Evolutionary conservation across 805 yeast genomes (phyloP).

Genomic region (Lipomyces sp.): DNA sequence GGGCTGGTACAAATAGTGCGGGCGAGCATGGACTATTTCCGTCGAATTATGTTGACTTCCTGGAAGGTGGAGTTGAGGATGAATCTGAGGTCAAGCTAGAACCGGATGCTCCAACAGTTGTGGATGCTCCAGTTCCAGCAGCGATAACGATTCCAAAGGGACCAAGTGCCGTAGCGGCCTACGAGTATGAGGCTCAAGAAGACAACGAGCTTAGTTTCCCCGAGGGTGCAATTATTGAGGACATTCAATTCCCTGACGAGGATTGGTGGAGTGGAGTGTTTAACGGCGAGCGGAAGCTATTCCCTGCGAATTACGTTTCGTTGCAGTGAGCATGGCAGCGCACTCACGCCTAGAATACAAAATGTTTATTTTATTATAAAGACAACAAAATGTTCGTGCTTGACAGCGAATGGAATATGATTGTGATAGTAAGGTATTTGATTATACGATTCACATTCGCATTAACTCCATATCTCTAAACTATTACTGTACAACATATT

Average conservation of each 20-base stretch:
- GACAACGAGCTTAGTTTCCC: constrained; percentile 85
- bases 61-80: constrained; percentile 46
- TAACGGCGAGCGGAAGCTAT: constrained; percentile 77
- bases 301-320: constrained; percentile 89
- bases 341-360: not conserved
- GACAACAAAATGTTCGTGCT: not conserved
- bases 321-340: constrained; percentile 13
- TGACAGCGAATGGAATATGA: not conserved
- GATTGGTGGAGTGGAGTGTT: constrained; percentile 97
- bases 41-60: constrained; percentile 71
- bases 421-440: not conserved
- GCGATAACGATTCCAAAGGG: constrained; percentile 42
- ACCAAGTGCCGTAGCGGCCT: constrained; percentile 66
- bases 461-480: not conserved
- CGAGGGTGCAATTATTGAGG: constrained; percentile 80
- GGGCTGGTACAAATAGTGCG: constrained; percentile 77
- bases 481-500: not conserved
- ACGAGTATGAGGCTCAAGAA: constrained; percentile 87
- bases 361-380: not conserved
- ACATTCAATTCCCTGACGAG: constrained; percentile 87
- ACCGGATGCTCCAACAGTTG: constrained; percentile 16
- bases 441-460: not conserved
- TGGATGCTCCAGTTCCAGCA: constrained; percentile 38
- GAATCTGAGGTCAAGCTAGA: constrained; percentile 19
- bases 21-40: constrained; percentile 90